A percentile compares a stretch with the other conserved stretches of the same genome.
Conservation (phyloP, 1,284 basidiomycete species). For the Blastosporella zonata region DNA sequence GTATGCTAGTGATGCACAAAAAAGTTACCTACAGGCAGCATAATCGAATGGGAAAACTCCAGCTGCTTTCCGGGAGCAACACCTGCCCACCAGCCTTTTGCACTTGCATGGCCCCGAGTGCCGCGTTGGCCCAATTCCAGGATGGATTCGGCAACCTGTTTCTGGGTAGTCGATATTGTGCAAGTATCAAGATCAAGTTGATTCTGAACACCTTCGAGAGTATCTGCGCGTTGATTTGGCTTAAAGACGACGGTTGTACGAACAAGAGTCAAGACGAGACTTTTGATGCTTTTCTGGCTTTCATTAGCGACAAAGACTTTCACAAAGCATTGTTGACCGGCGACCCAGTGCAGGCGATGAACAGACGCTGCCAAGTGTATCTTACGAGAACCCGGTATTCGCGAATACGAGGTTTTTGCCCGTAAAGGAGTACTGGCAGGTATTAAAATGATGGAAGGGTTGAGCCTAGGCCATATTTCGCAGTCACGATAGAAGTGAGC, state of each 20-base stretch:
- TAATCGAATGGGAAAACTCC: constrained; percentile 61
- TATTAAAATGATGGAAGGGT: constrained; percentile 63
- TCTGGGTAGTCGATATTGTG: constrained; percentile 58
- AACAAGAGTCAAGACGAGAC: constrained; percentile 64
- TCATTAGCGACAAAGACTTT: constrained; percentile 73
- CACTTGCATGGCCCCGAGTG: constrained; percentile 69
- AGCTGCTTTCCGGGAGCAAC: constrained; percentile 61
- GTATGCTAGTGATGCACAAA: not conserved
- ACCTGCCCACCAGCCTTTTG: constrained; percentile 87
- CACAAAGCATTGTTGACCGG: constrained; percentile 81
- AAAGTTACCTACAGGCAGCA: constrained; percentile 67
- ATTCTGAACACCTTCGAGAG: constrained; percentile 16
- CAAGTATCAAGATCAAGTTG: constrained; percentile 52
- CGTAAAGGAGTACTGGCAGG: constrained; percentile 62
- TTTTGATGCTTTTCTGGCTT: constrained; percentile 72
- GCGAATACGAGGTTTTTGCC: constrained; percentile 55
- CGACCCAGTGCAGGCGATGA: constrained; percentile 80
- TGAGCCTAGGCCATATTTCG: constrained; percentile 79
- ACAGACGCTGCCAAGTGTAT: constrained; percentile 74
- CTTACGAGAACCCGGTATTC: constrained; percentile 59
- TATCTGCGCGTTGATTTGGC: constrained; percentile 44
- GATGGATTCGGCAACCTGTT: constrained; percentile 62
- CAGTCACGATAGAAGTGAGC: constrained; percentile 92
- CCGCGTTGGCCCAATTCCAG: constrained; percentile 68
- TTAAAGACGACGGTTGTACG: constrained; percentile 73